Base-by-base conservation (phyloP, 2,329 filamentous ascomycete genomes). In the Penicillium olsonii region DNA sequence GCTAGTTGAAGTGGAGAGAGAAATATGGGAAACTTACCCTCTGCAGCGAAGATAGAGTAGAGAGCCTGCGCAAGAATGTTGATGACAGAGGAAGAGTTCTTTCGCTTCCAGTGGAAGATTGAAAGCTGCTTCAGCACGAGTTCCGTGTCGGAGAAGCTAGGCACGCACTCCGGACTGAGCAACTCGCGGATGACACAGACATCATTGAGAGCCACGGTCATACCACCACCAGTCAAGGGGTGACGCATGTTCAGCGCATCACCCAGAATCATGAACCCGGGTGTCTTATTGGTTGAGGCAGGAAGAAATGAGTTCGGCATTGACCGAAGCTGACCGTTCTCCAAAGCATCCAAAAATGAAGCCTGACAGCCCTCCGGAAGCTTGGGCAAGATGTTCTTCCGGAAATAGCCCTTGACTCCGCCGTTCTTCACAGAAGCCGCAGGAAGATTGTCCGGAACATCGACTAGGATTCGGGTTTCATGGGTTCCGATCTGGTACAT, bases 181-280 rank as follows among this genome's bases (percentile, higher is more conserved):
- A 96, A 77, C 8, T 87, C 80, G 1, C 87, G 78, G 20, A 99
- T 80, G 1, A 95, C 73, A 10, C 94, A 81, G 1, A 89, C 92
- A 66, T 99, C 94, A 74, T 92, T 95, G 71, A 99, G 88, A 1
- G 90, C 94, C 2, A 97, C 94, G 0, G 92, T 97, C 94, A 99
- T 99, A 62, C 94, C 94, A 58, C 94, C 94, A 45, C 94, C 94
- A 0, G 94, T 99, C 11, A 99, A 80, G 2, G 94, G 94, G 73
- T 99, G 94, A n/a, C 94, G 88, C 94, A 99, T 99, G 77, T 99
- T 99, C 80, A 95, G 87, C 12, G 94, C 92, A 68, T 99, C 94
- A 51, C 94, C 94, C 8, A 97, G 80, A 29, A 99, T 77, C 41
- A 96, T 79, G 52, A 96, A 75, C 4, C 90, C 90, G 1, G 84